phyloP scores from a whole-genome alignment of 441 rosid genomes.

The Gossypium davidsonii region DNA sequence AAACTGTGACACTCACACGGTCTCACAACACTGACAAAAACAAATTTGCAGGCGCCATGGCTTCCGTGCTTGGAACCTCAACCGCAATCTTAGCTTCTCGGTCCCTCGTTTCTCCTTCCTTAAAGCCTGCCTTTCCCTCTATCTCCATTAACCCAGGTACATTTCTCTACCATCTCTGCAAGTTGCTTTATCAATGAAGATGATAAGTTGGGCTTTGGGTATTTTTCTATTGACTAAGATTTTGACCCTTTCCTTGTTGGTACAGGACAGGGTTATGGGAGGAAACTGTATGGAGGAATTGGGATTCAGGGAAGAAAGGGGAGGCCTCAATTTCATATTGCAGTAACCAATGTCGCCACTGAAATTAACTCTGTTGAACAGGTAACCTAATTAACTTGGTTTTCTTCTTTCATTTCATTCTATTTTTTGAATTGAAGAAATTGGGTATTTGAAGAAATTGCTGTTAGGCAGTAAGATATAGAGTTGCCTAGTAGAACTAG shows the following conservation, averaged over 20 bases:
- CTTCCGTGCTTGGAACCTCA: constrained; percentile 55
- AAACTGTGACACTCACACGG: constrained; percentile 15
- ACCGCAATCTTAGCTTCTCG: constrained; percentile 50
- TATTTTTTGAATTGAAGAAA: not conserved
- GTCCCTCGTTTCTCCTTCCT: constrained; percentile 36
- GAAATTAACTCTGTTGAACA: constrained; percentile 61
- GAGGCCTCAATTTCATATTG: constrained; percentile 43
- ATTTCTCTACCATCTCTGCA: constrained; percentile 15
- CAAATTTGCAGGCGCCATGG: constrained; percentile 35
- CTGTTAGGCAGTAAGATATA: not conserved
- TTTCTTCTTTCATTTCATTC: not conserved
- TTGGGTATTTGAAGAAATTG: constrained; percentile 5
- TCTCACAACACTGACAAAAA: constrained; percentile 7
- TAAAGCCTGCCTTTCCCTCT: constrained; percentile 36
- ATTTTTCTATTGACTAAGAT: not conserved
- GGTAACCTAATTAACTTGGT: constrained; percentile 30
- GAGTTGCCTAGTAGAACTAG: not conserved
- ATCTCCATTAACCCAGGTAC: constrained; percentile 49
- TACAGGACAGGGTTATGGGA: constrained; percentile 52
- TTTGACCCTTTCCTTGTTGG: not conserved
- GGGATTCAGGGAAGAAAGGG: constrained; percentile 45
- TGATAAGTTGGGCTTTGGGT: not conserved
- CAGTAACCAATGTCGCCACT: constrained; percentile 70
- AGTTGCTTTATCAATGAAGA: not conserved
- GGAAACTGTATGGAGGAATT: constrained; percentile 39